Evolutionary conservation across 1,284 basidiomycete genomes (phyloP).

Genomic region (Naganishia sp.): DNA sequence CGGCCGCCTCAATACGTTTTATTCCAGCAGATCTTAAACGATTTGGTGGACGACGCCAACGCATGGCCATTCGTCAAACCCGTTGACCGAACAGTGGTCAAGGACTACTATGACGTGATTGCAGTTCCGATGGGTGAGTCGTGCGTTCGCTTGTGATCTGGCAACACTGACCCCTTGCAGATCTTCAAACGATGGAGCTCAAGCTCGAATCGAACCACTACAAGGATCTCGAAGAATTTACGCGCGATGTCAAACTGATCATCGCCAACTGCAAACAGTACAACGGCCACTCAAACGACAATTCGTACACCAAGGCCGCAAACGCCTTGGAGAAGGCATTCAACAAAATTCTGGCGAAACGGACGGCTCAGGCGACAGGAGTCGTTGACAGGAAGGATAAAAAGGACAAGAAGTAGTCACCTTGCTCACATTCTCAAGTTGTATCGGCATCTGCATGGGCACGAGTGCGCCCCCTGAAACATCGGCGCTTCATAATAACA

Average conservation of each 20-base stretch:
- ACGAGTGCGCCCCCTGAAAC: too few species aligned
- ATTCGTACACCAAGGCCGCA: conserved; percentile 84
- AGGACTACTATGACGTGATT: conserved; percentile 89
- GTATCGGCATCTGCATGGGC: too few species aligned
- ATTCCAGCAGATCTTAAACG: conserved; percentile 82
- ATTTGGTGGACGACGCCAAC: conserved; percentile 75
- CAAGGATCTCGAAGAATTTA: conserved; percentile 71
- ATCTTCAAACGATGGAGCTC: conserved; percentile 87
- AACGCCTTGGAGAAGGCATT: conserved; percentile 69
- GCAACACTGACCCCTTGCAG: conserved; percentile 55
- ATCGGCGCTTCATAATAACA: too few species aligned
- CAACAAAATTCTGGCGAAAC: conserved; percentile 54
- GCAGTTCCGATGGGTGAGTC: conserved; percentile 87
- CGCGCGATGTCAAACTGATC: conserved; percentile 77
- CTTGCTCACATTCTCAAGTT: too few species aligned
- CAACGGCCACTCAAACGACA: conserved; percentile 70
- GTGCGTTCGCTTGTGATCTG: background rate
- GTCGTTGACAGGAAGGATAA: conserved; percentile 27
- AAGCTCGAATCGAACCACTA: conserved; percentile 82
- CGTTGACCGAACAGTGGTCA: conserved; percentile 79
- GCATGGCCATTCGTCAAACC: conserved; percentile 70
- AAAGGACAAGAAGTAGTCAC: conserved; percentile 19
- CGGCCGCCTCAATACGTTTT: conserved; percentile 61
- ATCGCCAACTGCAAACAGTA: conserved; percentile 90
- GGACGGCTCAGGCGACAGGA: conserved; percentile 34